Evolutionary conservation across 1,139 yeast species (phyloP).

Genomic region (Kodamaea anthophila): DNA sequence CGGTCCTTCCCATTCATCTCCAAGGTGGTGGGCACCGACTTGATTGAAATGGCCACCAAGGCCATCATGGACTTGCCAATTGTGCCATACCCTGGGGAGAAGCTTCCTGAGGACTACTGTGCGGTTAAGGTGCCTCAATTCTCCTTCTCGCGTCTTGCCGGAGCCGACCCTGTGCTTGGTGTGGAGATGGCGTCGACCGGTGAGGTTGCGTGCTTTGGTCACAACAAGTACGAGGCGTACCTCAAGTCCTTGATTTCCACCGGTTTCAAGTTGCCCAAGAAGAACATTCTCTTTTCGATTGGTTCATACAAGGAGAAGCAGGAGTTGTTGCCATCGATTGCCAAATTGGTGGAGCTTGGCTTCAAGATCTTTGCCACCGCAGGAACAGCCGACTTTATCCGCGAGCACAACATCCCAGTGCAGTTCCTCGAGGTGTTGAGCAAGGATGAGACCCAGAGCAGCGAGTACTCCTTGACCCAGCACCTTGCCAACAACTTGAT

Average conservation of each 20-base stretch:
- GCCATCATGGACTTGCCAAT: slow-evolving; percentile 89
- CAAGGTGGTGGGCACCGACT: slow-evolving; percentile 93
- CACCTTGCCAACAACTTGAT: slow-evolving; percentile 95
- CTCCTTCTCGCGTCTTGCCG: slow-evolving; percentile 94
- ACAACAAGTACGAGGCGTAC: slow-evolving; percentile 94
- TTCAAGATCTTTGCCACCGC: slow-evolving; percentile 94
- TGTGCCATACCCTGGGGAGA: slow-evolving; percentile 82
- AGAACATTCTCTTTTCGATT: slow-evolving; percentile 86
- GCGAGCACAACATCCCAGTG: slow-evolving; percentile 90
- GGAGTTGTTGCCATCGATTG: slow-evolving; percentile 85
- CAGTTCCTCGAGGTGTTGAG: slow-evolving; percentile 87
- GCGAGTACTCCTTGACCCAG: slow-evolving; percentile 92
- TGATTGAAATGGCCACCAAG: slow-evolving; percentile 96
- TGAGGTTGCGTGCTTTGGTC: slow-evolving; percentile 98
- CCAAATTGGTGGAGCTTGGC: slow-evolving; percentile 75
- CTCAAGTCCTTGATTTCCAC: slow-evolving; percentile 90
- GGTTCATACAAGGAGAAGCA: slow-evolving; percentile 98
- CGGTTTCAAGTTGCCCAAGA: slow-evolving; percentile 92
- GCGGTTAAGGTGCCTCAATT: slow-evolving; percentile 98
- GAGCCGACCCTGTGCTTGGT: slow-evolving; percentile 97
- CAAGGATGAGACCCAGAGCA: slow-evolving; percentile 71
- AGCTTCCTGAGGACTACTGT: slow-evolving; percentile 88
- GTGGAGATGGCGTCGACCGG: slow-evolving; percentile 99
- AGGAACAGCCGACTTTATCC: slow-evolving; percentile 97
- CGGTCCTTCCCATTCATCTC: slow-evolving; percentile 98